Base-by-base conservation (phyloP, 352 stramenopile genomes). In the Phytophthora fragariae region DNA sequence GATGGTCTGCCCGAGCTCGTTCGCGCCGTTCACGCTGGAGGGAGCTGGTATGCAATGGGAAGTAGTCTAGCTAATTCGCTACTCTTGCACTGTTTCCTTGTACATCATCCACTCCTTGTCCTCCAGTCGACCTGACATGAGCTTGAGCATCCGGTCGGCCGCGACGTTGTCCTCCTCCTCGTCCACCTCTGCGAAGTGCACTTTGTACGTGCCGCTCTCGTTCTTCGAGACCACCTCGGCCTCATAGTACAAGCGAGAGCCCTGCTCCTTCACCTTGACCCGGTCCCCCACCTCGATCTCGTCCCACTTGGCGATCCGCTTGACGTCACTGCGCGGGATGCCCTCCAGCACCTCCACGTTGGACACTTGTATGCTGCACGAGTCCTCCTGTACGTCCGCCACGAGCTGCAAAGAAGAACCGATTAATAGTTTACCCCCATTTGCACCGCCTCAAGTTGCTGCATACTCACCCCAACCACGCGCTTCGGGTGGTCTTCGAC, bases 21-120 rank as follows among this genome's bases (percentile, higher is more conserved):
- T 17, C 31, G 50, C 39, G 39, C 10, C 19, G 46, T 63, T 63
- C 31, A 69, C 27, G 62, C 33, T 12, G 31, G 58, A 72, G 44
- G 56, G 27, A 49, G 59, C 35, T 61, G 35, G 27, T 72, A 56
- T 59, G 59, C 67, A 72, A 55, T 50, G 53, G 33, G 55, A 62
- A 49, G 29, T 41, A 58, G 57, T 65, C 10, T 57, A 57, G 39
- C 14, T 29, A 58, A 54, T 12, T 44, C 55, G 12, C 47, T 68
- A 56, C 59, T 82, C 76, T 3, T 81, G 67, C 4, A 73, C 55
- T 24, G 57, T 82, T 37, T 88, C 81, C 70, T 88, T 92, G 57
- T 85, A 89, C 82, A 90, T 92, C 84, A 92, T 90, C 78, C 83
- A 87, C 62, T 92, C 84, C 56, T 89, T 90, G 39, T 89, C 75